phyloP scores from a whole-genome alignment of 805 yeast genomes.

The Candida ficus region DNA sequence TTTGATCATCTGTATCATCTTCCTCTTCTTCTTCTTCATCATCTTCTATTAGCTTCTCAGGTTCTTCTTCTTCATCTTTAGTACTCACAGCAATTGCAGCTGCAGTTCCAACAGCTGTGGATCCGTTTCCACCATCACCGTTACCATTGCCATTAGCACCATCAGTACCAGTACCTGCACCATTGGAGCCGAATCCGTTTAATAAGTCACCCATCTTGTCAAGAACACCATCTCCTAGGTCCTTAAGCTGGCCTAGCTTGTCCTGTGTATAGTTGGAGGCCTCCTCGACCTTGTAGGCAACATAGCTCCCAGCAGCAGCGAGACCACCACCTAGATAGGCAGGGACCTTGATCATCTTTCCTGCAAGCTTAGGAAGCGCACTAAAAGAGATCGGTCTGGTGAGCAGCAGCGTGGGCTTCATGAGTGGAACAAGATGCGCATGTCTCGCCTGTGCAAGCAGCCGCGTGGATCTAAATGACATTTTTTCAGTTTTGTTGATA shows the following conservation, averaged over 20 bases:
- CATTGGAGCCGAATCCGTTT: slow-evolving; percentile 20
- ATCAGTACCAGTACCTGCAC: slow-evolving; percentile 18
- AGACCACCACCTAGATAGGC: slow-evolving; percentile 85
- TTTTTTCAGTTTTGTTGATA: too few species aligned
- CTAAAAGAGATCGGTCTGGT: slow-evolving; percentile 18
- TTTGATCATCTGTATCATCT: slow-evolving; percentile 67
- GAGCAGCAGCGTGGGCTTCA: background rate
- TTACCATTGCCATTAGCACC: slow-evolving; percentile 23
- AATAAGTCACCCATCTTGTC: slow-evolving; percentile 31
- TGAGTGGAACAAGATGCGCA: background rate
- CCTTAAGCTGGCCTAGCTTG: slow-evolving; percentile 56
- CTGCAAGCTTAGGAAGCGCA: slow-evolving; percentile 48
- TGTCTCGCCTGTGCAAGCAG: slow-evolving; percentile 3
- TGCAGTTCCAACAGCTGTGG: slow-evolving; percentile 54
- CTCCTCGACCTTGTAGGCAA: slow-evolving; percentile 88
- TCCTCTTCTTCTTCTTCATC: slow-evolving; percentile 51
- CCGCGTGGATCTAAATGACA: slow-evolving; percentile 8
- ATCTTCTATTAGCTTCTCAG: slow-evolving; percentile 27
- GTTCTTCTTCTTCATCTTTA: slow-evolving; percentile 38
- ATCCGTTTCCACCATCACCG: slow-evolving; percentile 31
- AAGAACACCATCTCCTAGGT: slow-evolving; percentile 49
- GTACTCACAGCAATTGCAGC: slow-evolving; percentile 44
- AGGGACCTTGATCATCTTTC: slow-evolving; percentile 57
- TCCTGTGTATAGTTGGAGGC: slow-evolving; percentile 70
- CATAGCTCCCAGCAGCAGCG: slow-evolving; percentile 92